Evolutionary conservation across 2,329 filamentous ascomycete genomes (phyloP), one percentile per base, ranked within the genome.

Genomic region (Trichoderma asperellum): DNA sequence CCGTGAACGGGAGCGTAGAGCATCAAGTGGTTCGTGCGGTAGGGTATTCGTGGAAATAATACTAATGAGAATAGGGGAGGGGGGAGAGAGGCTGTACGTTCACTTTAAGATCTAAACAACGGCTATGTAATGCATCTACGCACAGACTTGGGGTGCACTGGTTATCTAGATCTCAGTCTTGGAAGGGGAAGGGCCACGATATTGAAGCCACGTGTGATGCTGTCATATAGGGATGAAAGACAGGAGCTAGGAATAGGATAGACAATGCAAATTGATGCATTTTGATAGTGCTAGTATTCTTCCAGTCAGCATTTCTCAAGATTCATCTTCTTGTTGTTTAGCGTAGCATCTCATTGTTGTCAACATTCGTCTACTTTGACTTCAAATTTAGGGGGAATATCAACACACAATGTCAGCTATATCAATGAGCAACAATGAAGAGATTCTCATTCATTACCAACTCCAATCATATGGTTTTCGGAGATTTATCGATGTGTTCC

Each of bases 101-200:
- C 37, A 29, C 11, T 65, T 47, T 49, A 8, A 47, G 62, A 57
- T 56, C 62, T 24, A 34, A 56, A 49, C n/a, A 16, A 52, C 61
- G 61, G 49, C 24, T 64, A 65, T 65, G 62, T 56, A 65, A 34
- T 61, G 40, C 18, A 49, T 14, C 16, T 14, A 40, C 27, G 52
- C 62, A 65, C 37, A 47, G 52, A 57, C 37, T 34, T 53, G 21
- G 18, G 6, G 35, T 6, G 37, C 2, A 18, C 24, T 6, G 24
- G 27, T 43, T 24, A 47, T 65, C 35, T 29, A 47, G 52, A 65
- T 57, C 37, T 65, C 11, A 57, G 34, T 34, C 6, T 65, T n/a
- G 18, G 40, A 56, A 56, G 14, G 21, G 49, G 24, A 18, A 21
- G 43, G n/a, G 7, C n/a, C 43, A 32, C 55, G 55, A 34, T 35